These are phyloP conservation scores for Anisodus tanguticus DNA, from an alignment of 257 asterid genomes.

Conservation along the genomic window DNA sequence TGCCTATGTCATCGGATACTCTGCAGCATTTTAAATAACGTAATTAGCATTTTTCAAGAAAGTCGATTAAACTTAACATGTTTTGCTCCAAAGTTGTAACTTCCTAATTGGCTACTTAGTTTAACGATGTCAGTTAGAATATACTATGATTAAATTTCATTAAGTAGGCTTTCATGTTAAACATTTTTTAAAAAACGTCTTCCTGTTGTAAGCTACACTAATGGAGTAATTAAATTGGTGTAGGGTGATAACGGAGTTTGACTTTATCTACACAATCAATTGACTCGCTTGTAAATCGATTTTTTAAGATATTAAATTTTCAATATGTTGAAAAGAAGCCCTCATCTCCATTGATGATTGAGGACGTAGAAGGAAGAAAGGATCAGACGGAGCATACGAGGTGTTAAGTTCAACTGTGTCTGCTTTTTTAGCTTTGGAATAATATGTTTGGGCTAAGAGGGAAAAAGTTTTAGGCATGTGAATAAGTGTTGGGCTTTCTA, in stretches of 20 bases:
- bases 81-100: neutral
- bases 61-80: neutral
- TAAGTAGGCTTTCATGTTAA: neutral
- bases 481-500: no score
- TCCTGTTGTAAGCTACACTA: neutral
- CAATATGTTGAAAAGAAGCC: no score
- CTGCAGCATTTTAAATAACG: neutral
- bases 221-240: neutral
- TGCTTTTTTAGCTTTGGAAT: no score
- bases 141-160: neutral
- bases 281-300: neutral
- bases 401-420: no score
- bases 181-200: neutral
- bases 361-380: no score
- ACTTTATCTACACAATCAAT: neutral
- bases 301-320: neutral
- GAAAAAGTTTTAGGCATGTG: no score
- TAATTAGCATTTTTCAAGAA: neutral
- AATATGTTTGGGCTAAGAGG: no score
- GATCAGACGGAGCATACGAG: no score
- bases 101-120: neutral
- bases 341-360: no score
- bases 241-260: neutral
- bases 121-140: neutral
- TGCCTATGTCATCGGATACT: neutral